A percentile compares a stretch with the other conserved stretches of the same genome.
These are phyloP conservation scores for Lactarius hengduanensis DNA, from an alignment of 768 basidiomycete genomes.

Conservation along the genomic window DNA sequence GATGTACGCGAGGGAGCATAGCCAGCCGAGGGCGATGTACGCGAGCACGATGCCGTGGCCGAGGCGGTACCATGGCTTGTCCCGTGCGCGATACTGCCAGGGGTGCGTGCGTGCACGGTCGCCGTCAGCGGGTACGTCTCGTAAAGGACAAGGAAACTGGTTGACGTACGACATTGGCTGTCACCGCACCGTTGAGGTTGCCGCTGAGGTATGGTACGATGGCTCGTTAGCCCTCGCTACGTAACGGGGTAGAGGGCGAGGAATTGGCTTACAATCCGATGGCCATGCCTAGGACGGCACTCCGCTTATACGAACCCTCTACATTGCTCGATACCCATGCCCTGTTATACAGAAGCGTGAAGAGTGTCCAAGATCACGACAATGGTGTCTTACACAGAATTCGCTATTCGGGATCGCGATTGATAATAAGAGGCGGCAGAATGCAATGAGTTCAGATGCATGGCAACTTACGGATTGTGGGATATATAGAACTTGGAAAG, in stretches of 20 bases:
- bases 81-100: conserved; percentile 58
- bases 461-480: conserved; percentile 43
- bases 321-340: conserved; percentile 74
- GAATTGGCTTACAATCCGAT: conserved; percentile 49
- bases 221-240: not conserved
- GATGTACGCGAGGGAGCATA: conserved; percentile 50
- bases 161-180: conserved; percentile 60
- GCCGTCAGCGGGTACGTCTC: conserved; percentile 3
- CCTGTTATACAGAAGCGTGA: conserved; percentile 34
- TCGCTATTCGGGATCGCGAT: conserved; percentile 30
- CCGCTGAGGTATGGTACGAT: conserved; percentile 37
- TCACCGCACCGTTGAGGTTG: conserved; percentile 68
- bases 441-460: not conserved
- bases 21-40: conserved; percentile 66
- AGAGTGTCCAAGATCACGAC: conserved; percentile 5
- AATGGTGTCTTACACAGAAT: conserved; percentile 45
- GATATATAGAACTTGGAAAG: conserved; percentile 44
- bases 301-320: conserved; percentile 74
- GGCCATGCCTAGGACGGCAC: conserved; percentile 65
- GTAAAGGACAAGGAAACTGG: not conserved
- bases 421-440: not conserved
- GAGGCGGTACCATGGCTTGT: conserved; percentile 65
- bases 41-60: conserved; percentile 68
- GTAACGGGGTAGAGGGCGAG: not conserved
- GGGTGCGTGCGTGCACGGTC: not conserved